phyloP scores from a whole-genome alignment of 108 stramenopile species.

The Skeletonema grethae region DNA sequence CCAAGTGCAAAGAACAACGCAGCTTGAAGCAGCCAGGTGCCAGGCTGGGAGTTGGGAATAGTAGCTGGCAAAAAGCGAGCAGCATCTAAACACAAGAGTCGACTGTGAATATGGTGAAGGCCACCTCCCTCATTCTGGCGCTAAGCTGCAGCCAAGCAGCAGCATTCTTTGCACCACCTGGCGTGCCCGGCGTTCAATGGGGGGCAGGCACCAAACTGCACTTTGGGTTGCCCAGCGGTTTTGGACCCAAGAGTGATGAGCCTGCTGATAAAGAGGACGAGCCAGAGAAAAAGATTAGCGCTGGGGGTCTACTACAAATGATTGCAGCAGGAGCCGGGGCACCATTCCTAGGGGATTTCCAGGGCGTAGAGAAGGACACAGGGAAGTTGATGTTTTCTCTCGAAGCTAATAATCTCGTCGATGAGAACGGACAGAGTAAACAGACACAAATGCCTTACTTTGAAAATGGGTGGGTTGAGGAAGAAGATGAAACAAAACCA shows the following conservation, averaged over 20 bases:
- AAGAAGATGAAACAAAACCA: constrained; percentile 60
- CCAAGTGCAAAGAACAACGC: no score
- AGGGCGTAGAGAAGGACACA: constrained; percentile 84
- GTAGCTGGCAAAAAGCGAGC: no score
- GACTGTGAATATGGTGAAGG: constrained; percentile 13
- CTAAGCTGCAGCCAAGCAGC: constrained; percentile 7
- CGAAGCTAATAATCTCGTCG: constrained; percentile 88
- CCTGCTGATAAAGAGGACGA: neutral
- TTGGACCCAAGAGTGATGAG: constrained; percentile 18
- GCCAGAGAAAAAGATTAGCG: constrained; percentile 63
- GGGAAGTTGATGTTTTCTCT: constrained; percentile 86
- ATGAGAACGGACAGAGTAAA: constrained; percentile 81
- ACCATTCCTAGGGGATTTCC: constrained; percentile 82
- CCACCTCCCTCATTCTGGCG: constrained; percentile 4
- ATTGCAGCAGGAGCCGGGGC: constrained; percentile 83
- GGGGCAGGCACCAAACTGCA: constrained; percentile 21
- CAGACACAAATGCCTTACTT: constrained; percentile 89
- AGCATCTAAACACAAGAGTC: no score
- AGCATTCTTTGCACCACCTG: constrained; percentile 23
- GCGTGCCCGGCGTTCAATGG: neutral
- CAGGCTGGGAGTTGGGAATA: no score
- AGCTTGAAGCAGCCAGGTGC: no score
- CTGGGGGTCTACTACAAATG: constrained; percentile 67
- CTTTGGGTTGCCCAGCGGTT: constrained; percentile 30
- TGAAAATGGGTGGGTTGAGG: constrained; percentile 86